Conservation (phyloP, 2,329 filamentous ascomycete genomes). For the Talaromyces sp. region DNA sequence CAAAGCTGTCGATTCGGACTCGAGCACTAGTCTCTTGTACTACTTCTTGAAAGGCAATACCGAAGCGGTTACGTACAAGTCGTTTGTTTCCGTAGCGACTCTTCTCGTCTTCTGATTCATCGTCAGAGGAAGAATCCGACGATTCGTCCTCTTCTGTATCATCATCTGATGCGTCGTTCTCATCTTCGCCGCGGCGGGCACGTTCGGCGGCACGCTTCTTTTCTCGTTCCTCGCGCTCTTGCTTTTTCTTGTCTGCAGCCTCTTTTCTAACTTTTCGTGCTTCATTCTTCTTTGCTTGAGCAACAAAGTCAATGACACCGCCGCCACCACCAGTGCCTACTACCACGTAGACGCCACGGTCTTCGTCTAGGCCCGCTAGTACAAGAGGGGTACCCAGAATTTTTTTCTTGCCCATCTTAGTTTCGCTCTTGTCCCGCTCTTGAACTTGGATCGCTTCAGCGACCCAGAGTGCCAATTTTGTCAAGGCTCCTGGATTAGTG, state of each 20-base stretch:
- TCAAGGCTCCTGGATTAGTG: slow-evolving; percentile 85
- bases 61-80: slow-evolving; percentile 82
- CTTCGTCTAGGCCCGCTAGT: slow-evolving; percentile 83
- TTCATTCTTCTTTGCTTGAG: slow-evolving; percentile 64
- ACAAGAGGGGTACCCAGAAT: slow-evolving; percentile 73
- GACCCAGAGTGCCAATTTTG: slow-evolving; percentile 91
- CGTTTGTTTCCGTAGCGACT: slow-evolving; percentile 57
- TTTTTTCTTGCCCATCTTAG: slow-evolving; percentile 43
- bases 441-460: slow-evolving; percentile 87
- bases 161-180: slow-evolving; percentile 57
- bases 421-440: slow-evolving; percentile 74
- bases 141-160: slow-evolving; percentile 58
- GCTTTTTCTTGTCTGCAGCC: slow-evolving; percentile 59
- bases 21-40: slow-evolving; percentile 84
- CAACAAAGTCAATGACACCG: slow-evolving; percentile 63
- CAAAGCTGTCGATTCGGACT: slow-evolving; percentile 92
- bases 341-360: slow-evolving; percentile 80
- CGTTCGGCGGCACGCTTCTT: slow-evolving; percentile 54
- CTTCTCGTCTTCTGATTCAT: slow-evolving; percentile 54
- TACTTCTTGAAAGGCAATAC: slow-evolving; percentile 92
- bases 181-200: slow-evolving; percentile 52
- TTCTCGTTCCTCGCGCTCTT: slow-evolving; percentile 61
- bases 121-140: slow-evolving; percentile 40
- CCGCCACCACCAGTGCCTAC: slow-evolving; percentile 89
- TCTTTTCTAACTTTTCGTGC: slow-evolving; percentile 61